phyloP scores from a whole-genome alignment of 2,329 filamentous ascomycete genomes.

The Juglanconis oblonga region DNA sequence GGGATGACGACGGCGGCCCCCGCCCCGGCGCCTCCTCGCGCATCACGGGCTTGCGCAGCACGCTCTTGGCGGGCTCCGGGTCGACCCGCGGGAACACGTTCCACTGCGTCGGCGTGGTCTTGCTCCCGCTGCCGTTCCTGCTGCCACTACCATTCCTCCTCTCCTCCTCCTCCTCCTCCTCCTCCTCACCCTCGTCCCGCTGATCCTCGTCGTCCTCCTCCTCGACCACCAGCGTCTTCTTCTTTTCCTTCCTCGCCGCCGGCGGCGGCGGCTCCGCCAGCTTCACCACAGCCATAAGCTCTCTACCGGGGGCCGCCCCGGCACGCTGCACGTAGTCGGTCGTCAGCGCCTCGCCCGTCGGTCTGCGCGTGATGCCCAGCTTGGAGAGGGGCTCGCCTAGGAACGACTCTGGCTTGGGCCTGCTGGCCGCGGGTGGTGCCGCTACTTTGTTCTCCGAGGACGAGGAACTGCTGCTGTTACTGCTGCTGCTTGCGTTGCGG shows the following conservation, averaged over 20 bases:
- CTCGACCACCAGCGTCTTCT: slow-evolving; percentile 28
- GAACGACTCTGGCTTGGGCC: background rate
- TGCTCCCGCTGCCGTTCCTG: background rate
- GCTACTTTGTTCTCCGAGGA: too few species aligned
- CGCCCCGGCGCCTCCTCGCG: slow-evolving; percentile 4
- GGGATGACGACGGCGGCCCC: slow-evolving; percentile 14
- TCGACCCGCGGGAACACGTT: slow-evolving; percentile 11
- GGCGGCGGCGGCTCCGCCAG: slow-evolving; percentile 14
- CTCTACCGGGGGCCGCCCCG: slow-evolving; percentile 16
- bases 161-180: slow-evolving; percentile 1
- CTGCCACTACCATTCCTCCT: background rate
- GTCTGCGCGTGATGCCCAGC: slow-evolving; percentile 1
- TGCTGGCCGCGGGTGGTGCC: slow-evolving; percentile 1
- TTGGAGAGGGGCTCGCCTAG: background rate
- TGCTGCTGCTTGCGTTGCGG: background rate
- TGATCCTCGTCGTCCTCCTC: slow-evolving; percentile 11
- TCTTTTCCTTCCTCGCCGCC: slow-evolving; percentile 12
- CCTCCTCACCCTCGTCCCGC: background rate
- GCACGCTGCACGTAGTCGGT: slow-evolving; percentile 21
- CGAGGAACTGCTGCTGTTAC: background rate
- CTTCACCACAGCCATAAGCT: slow-evolving; percentile 6
- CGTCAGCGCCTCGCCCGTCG: background rate
- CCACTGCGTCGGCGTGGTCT: background rate
- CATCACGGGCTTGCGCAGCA: background rate
- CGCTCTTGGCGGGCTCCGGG: background rate